Evolutionary conservation across 1,284 basidiomycete genomes (phyloP), one percentile per base, ranked within the genome.

Genomic region (Neotropicomus parvogracilis): DNA sequence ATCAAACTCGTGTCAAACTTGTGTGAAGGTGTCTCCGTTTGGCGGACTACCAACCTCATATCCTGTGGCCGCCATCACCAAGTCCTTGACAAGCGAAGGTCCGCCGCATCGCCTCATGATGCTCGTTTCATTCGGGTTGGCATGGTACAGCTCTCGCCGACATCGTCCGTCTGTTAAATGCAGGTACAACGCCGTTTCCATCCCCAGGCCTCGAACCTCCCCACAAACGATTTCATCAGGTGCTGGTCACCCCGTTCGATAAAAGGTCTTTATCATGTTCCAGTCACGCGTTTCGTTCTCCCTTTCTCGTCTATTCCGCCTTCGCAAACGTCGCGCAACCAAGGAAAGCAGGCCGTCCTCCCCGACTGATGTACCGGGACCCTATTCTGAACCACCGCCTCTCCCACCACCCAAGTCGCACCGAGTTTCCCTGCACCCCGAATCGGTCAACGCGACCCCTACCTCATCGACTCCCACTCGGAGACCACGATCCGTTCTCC

Each of bases 271-370:
- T 11, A 33, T 10, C 31, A 59, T 64, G 65, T 52, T 58, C 34
- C 27, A 29, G 9, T 33, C 24, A 29, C 48, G 61, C 33, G 38
- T 63, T 17, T 57, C 52, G 1, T 48, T 47, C 4, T 29, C 48
- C 3, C 31, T 62, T 16, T 16, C 49, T 9, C 50, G 53, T 28
- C 17, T 62, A 2, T 55, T 67, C 28, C 53, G 58, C 40, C 36
- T 55, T 19, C 48, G 54, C 14, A 40, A 17, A 21, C 49, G 53
- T 40, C 50, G 51, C 11, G 42, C 29, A 34, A 27, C 40, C 26
- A 49, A 50, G 12, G 36, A 17, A 14, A 29, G 17, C 4, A n/a
- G n/a, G n/a, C 17, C n/a, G 24, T 16, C 16, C 20, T 31, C 31
- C 2, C 9, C 26, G 16, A 40, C 7, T 6, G 13, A 20, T 11